Base-by-base conservation (phyloP, 805 yeast genomes). In the Metschnikowia dekortorum region DNA sequence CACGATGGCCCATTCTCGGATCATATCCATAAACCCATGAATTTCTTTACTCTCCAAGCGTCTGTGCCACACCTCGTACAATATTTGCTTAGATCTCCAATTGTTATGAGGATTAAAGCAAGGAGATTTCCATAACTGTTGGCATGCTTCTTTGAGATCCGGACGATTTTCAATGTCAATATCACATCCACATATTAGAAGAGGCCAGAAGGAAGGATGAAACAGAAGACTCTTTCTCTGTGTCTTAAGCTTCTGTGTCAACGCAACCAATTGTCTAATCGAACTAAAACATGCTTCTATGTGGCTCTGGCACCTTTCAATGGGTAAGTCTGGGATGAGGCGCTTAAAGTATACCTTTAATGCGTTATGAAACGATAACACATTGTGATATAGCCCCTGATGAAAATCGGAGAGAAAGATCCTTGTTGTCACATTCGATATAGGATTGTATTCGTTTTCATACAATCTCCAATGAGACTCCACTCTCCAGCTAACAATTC, bases 81-180 rank as follows among this genome's bases (percentile, higher is more conserved):
- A 62, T 29, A 80, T 70, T 58, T 81, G 85, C 55, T 79, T 79
- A 0, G 78, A 75, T 35, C 83, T 65, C 85, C 85, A 81, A 54
- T 75, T 76, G 50, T 75, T 77, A 13, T 59, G 61, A 36, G 59
- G 16, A 30, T 65, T 61, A 47, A 47, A 53, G 40, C 57, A 60
- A 28, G 55, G 63, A 38, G 67, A 65, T 34, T 64, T 58, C 65
- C 74, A 68, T 5, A 73, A 59, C 22, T 59, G 47, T 38, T 62
- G 63, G 49, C 73, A 70, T 44, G 69, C 60, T 8, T 57, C 51
- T 52, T 72, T 77, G 22, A 66, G 52, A 2, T 55, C 54, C 1
- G 47, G 44, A 33, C 64, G 68, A 4, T 65, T 58, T 0, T 71
- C 34, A 18, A 54, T 44, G 18, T 55, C 58, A 8, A 59, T 55